These are phyloP conservation scores for Fusarium albidum DNA, from an alignment of 2,329 filamentous ascomycete species.

Conservation along the genomic window DNA sequence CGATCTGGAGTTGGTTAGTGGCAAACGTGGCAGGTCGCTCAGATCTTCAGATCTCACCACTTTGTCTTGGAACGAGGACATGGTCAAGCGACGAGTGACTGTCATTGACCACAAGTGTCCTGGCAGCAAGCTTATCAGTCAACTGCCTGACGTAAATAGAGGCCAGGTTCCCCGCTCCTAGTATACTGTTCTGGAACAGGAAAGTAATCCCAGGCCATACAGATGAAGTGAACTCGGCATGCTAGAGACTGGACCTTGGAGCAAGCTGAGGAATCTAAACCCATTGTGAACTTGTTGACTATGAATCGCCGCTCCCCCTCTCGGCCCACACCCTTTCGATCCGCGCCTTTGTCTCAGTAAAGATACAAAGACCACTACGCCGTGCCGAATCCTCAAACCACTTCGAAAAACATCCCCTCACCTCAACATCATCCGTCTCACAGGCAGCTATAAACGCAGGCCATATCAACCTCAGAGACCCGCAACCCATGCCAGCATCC, in stretches of 20 bases:
- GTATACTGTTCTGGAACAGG: conserved; percentile 8
- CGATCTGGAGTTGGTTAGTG: conserved; percentile 13
- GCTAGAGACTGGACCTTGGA: neutral
- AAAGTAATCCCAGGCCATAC: conserved; percentile 5
- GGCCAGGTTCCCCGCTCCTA: neutral
- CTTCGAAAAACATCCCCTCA: neutral
- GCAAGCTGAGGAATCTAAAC: neutral
- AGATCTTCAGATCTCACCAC: conserved; percentile 1
- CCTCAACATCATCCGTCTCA: conserved; percentile 9
- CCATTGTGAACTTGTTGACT: neutral
- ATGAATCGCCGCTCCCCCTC: neutral
- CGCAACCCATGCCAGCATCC: conserved; percentile 21
- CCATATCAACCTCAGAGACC: conserved; percentile 26
- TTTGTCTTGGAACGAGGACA: conserved; percentile 9
- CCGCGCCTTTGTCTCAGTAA: conserved; percentile 16
- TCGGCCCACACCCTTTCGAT: conserved; percentile 17
- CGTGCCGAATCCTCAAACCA: conserved; percentile 22
- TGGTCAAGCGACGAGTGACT: neutral
- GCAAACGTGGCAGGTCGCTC: neutral
- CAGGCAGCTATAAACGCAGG: conserved; percentile 26
- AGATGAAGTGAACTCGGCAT: neutral
- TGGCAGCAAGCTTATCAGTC: neutral
- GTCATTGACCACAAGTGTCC: neutral
- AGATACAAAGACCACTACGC: conserved; percentile 22
- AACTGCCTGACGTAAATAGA: neutral